Evolutionary conservation across 495 filamentous ascomycete genomes (phyloP).

Genomic region (Aspergillus olivimuriae): DNA sequence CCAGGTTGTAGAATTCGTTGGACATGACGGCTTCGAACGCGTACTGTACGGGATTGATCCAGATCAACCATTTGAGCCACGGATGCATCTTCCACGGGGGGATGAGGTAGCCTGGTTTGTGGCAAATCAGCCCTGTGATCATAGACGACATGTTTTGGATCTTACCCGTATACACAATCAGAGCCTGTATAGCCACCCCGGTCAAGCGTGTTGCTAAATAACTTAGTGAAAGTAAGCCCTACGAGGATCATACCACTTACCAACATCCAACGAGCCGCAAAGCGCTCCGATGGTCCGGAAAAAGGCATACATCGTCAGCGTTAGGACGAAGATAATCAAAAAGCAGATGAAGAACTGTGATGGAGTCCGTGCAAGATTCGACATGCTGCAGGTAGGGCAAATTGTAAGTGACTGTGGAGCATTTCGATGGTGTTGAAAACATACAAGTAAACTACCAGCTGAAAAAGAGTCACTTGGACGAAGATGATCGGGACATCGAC

Average conservation of each 20-base stretch:
- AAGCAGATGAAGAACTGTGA: conserved; percentile 81
- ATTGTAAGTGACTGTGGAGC: conserved; percentile 10
- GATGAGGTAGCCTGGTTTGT: conserved; percentile 59
- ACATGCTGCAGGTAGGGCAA: conserved; percentile 31
- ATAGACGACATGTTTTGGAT: background rate
- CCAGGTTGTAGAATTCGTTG: conserved; percentile 49
- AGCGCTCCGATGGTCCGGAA: conserved; percentile 69
- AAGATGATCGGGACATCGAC: conserved; percentile 70
- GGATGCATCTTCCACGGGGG: conserved; percentile 67
- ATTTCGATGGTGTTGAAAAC: background rate
- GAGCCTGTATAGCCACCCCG: conserved; percentile 53
- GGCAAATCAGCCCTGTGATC: background rate
- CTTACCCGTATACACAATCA: conserved; percentile 67
- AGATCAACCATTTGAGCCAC: conserved; percentile 75
- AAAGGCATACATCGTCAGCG: conserved; percentile 73
- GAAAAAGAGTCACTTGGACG: conserved; percentile 64
- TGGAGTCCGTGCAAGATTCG: conserved; percentile 57
- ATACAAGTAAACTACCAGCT: conserved; percentile 69
- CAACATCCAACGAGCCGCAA: conserved; percentile 54
- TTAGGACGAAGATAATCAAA: conserved; percentile 53
- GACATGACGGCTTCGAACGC: conserved; percentile 62
- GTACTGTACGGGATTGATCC: conserved; percentile 72
- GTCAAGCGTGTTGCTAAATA: conserved; percentile 53
- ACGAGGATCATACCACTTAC: conserved; percentile 17
- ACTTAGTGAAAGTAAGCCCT: background rate